phyloP scores from a whole-genome alignment of 202 grass and related monocot genomes.

The Zoysia matrella region DNA sequence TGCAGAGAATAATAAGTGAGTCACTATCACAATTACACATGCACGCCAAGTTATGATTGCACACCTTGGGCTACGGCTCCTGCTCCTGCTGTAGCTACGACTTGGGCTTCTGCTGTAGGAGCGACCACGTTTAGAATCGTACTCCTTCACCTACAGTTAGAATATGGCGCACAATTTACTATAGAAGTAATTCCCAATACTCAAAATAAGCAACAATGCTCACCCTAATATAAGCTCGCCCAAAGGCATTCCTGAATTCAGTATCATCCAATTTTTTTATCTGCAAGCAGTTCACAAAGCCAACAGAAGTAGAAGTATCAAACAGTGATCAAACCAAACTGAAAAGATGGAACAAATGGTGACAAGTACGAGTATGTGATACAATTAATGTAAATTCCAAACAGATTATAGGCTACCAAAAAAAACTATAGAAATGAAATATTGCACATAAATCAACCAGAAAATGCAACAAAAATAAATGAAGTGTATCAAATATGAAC shows the following conservation, averaged over 20 bases:
- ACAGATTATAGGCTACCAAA: not conserved
- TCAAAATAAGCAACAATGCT: no score
- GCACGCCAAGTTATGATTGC: constrained; percentile 4
- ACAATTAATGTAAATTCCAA: no score
- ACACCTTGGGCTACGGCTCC: constrained; percentile 63
- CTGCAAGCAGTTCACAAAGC: constrained; percentile 40
- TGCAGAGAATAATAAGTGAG: constrained; percentile 40
- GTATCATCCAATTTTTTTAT: no score
- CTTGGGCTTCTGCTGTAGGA: constrained; percentile 73
- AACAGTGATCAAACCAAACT: constrained; percentile 8
- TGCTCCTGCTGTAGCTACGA: constrained; percentile 68
- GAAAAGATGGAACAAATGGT: not conserved
- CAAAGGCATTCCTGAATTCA: no score
- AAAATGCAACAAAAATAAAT: not conserved
- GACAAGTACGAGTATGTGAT: not conserved
- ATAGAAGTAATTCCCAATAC: not conserved
- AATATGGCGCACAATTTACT: constrained; percentile 10
- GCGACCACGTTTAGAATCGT: constrained; percentile 65
- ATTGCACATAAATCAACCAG: not conserved
- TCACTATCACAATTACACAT: constrained; percentile 11
- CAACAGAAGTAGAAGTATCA: constrained; percentile 18
- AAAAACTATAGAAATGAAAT: not conserved
- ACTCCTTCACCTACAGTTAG: constrained; percentile 76
- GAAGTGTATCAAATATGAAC: constrained; percentile 12
- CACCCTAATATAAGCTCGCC: no score